These are phyloP conservation scores for Calonectria multiphialidica DNA, from an alignment of 2,329 filamentous ascomycete genomes.

Conservation along the genomic window DNA sequence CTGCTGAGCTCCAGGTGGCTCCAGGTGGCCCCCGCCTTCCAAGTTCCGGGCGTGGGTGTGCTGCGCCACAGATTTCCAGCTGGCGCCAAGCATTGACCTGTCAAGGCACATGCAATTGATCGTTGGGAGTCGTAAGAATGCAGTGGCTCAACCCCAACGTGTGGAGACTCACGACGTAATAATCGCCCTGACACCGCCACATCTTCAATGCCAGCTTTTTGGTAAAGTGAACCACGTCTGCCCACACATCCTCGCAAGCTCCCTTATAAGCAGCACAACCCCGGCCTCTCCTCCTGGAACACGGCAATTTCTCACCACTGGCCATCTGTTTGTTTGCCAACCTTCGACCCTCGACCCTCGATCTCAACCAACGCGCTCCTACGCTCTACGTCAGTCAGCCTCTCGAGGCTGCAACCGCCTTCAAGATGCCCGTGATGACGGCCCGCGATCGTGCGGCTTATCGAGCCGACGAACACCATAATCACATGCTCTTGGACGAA, in stretches of 20 bases:
- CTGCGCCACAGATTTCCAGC: conserved; percentile 40
- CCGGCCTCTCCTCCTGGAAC: conserved; percentile 14
- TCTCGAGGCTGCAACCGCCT: conserved; percentile 41
- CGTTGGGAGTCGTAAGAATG: conserved; percentile 4
- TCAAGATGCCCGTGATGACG: conserved; percentile 50
- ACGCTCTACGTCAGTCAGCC: conserved; percentile 37
- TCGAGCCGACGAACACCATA: conserved; percentile 52
- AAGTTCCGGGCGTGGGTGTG: conserved; percentile 1
- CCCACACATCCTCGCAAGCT: conserved; percentile 34
- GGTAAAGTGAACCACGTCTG: conserved; percentile 35
- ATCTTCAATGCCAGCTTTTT: conserved; percentile 33
- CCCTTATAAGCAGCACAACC: conserved; percentile 38
- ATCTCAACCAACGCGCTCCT: background rate
- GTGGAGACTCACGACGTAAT: conserved; percentile 44
- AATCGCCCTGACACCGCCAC: conserved; percentile 40
- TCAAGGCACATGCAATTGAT: conserved; percentile 28
- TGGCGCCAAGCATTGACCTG: conserved; percentile 14
- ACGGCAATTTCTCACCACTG: background rate
- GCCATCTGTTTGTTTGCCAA: background rate
- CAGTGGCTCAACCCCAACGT: conserved; percentile 29
- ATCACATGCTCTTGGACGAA: conserved; percentile 50
- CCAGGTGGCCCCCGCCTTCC: conserved; percentile 30
- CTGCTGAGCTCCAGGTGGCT: conserved; percentile 24
- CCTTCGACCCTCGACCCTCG: background rate
- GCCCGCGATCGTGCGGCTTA: conserved; percentile 53